Evolutionary conservation across 345 rosid genomes (phyloP).

Genomic region (Trapa bicornis): DNA sequence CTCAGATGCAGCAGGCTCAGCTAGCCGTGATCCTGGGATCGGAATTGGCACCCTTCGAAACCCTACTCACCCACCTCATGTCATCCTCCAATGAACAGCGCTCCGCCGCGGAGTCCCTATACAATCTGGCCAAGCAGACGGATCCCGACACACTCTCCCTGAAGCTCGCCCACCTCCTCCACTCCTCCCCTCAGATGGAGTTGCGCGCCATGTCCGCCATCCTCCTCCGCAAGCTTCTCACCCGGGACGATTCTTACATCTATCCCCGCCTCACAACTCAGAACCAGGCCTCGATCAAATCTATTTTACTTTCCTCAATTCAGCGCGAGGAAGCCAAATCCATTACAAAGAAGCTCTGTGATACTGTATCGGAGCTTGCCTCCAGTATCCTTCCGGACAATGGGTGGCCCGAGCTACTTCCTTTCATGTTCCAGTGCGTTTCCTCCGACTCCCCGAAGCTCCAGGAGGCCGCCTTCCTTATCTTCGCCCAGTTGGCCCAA

Average conservation of each 20-base stretch:
- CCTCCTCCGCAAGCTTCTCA: slow-evolving; percentile 88
- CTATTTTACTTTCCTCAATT: slow-evolving; percentile 52
- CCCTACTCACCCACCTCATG: slow-evolving; percentile 79
- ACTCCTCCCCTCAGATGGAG: slow-evolving; percentile 58
- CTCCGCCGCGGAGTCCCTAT: slow-evolving; percentile 69
- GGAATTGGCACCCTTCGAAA: slow-evolving; percentile 74
- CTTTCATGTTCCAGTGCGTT: slow-evolving; percentile 90
- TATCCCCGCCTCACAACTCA: slow-evolving; percentile 68
- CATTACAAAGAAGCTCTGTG: slow-evolving; percentile 78
- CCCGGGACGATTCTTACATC: slow-evolving; percentile 77
- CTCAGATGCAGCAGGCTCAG: slow-evolving; percentile 73
- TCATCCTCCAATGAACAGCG: slow-evolving; percentile 91
- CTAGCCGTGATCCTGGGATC: slow-evolving; percentile 72
- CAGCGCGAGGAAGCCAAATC: slow-evolving; percentile 71
- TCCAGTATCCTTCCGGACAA: slow-evolving; percentile 71
- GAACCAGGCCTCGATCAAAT: slow-evolving; percentile 78
- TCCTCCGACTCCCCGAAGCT: slow-evolving; percentile 62
- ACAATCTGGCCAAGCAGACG: slow-evolving; percentile 81
- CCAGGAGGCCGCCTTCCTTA: slow-evolving; percentile 87
- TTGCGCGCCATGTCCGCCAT: slow-evolving; percentile 91
- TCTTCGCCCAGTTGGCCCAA: slow-evolving; percentile 86
- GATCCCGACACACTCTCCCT: slow-evolving; percentile 77
- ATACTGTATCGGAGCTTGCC: slow-evolving; percentile 90
- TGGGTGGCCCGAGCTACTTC: slow-evolving; percentile 94
- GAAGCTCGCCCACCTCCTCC: slow-evolving; percentile 77